Base-by-base conservation (phyloP, 2,329 filamentous ascomycete genomes). In the Monilinia aucupariae region DNA sequence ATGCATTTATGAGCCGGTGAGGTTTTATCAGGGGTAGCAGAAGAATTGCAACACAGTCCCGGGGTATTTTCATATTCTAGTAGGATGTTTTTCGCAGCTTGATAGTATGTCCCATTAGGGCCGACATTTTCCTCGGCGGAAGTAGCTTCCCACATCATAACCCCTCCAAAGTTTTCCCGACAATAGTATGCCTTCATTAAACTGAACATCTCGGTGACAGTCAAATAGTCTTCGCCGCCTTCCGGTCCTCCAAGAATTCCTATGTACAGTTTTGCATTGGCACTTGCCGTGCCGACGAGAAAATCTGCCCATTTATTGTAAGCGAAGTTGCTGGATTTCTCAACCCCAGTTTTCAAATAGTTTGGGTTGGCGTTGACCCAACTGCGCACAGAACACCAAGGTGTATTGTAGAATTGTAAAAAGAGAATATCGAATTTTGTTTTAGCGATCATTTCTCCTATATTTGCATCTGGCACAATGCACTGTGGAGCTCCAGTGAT, bases 371-470 rank as follows among this genome's bases (percentile, higher is more conserved):
- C 53, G 9, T 10, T 30, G 3, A 65, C 63, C 52, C 62, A 72
- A 39, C 66, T 65, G 22, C 68, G 66, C 20, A 70, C 72, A 47
- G 64, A 67, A 48, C 72, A 74, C 53, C 39, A 25, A n/a, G 52
- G 43, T 30, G 69, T 72, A 66, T 74, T 73, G 64, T 74, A 74
- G 50, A 71, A 74, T 54, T 74, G 73, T 30, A 73, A 67, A 62
- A 65, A 74, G 13, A 74, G 59, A 17, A 71, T 62, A 64, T 74
- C 73, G 62, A 74, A 74, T 30, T 68, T 10, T 4, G 66, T 66
- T 7, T 34, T 58, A 2, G 48, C 39, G 43, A 74, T 74, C 59
- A 69, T 70, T 8, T 51, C 37, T 20, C 64, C 69, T 70, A 74
- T 73, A 59, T 72, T 70, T 10, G 55, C 49, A 50, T 73, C 71